Base-by-base conservation (phyloP, 805 yeast genomes). In the Wickerhamomyces ciferrii region DNA sequence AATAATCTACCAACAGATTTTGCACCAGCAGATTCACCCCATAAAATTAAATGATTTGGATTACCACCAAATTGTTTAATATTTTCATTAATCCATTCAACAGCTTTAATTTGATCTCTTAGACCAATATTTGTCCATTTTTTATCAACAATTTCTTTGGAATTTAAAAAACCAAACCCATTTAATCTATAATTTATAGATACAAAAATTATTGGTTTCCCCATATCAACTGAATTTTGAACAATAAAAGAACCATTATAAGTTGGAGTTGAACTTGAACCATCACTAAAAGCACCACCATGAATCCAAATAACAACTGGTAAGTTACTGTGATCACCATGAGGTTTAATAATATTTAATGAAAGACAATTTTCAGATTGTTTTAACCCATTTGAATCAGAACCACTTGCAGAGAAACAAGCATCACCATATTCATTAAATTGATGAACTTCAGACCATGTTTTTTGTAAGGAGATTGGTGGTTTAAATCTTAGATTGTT, bases 11-110 rank as follows among this genome's bases (percentile, higher is more conserved):
- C 53, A 29, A 49, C 52, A 21, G 52, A 37, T 19, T 46, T 46
- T 2, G 58, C 70, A 21, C 74, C 74, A 9, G 74, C 72, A 39
- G 63, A 54, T 49, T 66, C 66, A 10, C 74, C 74, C 51, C 63
- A 56, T 15, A 69, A 50, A 2, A 71, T 66, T n/a, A 70, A 60
- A 45, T 51, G 52, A 21, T 54, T 49, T 1, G 66, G 59, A 45
- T 69, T 57, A 19, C 74, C 74, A 13, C 72, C 72, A 50, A 69
- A 68, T 32, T 44, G 41, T 11, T 36, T 51, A 43, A 69, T 69
- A 50, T 69, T 60, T 36, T 59, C 56, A 34, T 56, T 47, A 18
- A 62, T 58, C 75, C 74, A 70, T 18, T 59, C 53, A 20, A 66
- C 49, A 3, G 70, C 73, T 19, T 44, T 41, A 15, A 66, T 51